Base-by-base conservation (phyloP, 148 eudicot genomes). In the Suaeda aralocaspica region DNA sequence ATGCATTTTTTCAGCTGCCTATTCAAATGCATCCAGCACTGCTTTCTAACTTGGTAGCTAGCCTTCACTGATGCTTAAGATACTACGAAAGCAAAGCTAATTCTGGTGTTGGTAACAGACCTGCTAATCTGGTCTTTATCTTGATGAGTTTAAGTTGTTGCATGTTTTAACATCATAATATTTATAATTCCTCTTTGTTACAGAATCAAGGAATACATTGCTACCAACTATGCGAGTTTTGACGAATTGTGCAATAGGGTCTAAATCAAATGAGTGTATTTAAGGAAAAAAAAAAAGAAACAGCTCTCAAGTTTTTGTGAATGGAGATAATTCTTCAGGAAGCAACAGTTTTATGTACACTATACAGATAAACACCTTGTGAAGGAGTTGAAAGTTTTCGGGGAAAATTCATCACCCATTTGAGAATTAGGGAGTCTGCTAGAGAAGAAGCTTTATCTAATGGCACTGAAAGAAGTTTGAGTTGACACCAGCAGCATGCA, bases 1-100 rank as follows among this genome's bases (percentile, higher is more conserved):
- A 94, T 72, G 91, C 88, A 62, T 94, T 79, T 83, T 94, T 91
- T 82, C 86, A 78, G 84, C 85, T 94, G 68, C 99, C 99, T 57
- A 91, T 94, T 84, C 97, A 89, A 28, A 85, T 86, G 83, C 99
- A 94, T 79, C 99, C 97, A 28, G 85, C 86, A 50, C 67, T 91
- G 62, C 97, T 94, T 69, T 93, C 97, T 29, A 97, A 94, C 75
- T 80, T 94, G 77, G 82, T 94, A 63, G 64, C 81, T 71, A 96
- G 93, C 72, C 91, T 94, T 66, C 97, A 94, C 78, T 80, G 92
- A 78, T 91, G 92, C 74, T 84, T 94, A 68, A 91, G 91, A 55
- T 91, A 89, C 71, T 94, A 87, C 72, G 82, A 75, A 30, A 78
- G 81, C 53, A 94, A 91, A 83, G 87, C 96, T 34, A 91, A 86